Conservation (phyloP, 192 early-diverging fungal species). For the Chytriomyces confervae region DNA sequence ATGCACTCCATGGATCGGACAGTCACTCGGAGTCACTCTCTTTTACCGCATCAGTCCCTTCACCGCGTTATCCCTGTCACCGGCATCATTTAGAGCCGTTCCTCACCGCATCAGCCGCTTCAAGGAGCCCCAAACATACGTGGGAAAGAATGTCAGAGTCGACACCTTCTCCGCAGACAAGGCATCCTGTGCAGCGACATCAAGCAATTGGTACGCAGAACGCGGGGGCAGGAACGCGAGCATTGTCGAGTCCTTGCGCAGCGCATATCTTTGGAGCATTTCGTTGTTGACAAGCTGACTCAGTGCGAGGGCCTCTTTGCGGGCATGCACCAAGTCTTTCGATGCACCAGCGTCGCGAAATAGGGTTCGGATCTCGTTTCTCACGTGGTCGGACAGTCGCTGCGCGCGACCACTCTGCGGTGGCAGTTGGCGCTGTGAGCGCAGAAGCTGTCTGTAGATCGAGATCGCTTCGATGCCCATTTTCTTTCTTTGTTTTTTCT, state of each 20-base stretch:
- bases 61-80: too few relatives aligned
- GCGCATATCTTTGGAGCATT: neutral
- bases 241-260: neutral
- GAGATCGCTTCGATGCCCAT: neutral
- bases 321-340: conserved; percentile 1
- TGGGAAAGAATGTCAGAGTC: conserved; percentile 25
- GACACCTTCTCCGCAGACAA: conserved; percentile 26
- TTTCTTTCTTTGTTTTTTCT: conserved; percentile 6
- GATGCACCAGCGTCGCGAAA: neutral
- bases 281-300: neutral
- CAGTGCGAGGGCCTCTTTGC: neutral
- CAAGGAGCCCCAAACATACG: conserved; percentile 17
- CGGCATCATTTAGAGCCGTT: too few relatives aligned
- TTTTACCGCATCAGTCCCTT: too few relatives aligned
- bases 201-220: conserved; percentile 18
- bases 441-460: conserved; percentile 21
- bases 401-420: conserved; percentile 20
- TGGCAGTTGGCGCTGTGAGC: conserved; percentile 9
- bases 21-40: too few relatives aligned
- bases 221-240: conserved; percentile 10
- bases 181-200: conserved; percentile 15
- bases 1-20: too few relatives aligned
- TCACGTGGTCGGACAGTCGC: conserved; percentile 9
- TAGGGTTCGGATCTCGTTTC: neutral
- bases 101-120: conserved; percentile 17